phyloP scores from a whole-genome alignment of 106 monocot species.

The Dendrobium catenatum region DNA sequence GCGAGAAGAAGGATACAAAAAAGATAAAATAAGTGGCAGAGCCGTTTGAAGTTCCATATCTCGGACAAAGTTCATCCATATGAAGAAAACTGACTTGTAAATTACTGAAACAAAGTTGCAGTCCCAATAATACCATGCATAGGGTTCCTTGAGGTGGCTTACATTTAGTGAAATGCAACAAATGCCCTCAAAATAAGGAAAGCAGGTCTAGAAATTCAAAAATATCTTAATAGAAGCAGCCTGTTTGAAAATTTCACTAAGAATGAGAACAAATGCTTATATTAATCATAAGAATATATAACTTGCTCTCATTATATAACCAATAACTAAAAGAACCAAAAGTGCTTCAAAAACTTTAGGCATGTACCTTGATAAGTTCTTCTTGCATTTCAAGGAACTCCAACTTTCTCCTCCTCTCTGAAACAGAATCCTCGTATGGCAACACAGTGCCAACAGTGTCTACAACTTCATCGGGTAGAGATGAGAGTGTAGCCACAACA shows the following conservation, averaged over 20 bases:
- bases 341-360: neutral
- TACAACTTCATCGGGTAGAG: conserved; percentile 98
- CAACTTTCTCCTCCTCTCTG: conserved; percentile 85
- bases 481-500: conserved; percentile 87
- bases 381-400: conserved; percentile 99
- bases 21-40: neutral
- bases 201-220: neutral
- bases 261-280: neutral
- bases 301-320: neutral
- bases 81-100: neutral
- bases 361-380: conserved; percentile 87
- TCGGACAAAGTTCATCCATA: neutral
- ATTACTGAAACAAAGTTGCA: neutral
- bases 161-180: neutral
- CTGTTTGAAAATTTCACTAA: neutral
- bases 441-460: conserved; percentile 87
- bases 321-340: neutral
- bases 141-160: neutral
- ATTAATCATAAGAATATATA: neutral
- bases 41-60: neutral
- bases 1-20: neutral
- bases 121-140: neutral
- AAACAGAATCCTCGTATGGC: conserved; percentile 97
- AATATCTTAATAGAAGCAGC: neutral
- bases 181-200: neutral